Base-by-base conservation (phyloP, 1,284 basidiomycete genomes). In the Cryptococcus sp. region DNA sequence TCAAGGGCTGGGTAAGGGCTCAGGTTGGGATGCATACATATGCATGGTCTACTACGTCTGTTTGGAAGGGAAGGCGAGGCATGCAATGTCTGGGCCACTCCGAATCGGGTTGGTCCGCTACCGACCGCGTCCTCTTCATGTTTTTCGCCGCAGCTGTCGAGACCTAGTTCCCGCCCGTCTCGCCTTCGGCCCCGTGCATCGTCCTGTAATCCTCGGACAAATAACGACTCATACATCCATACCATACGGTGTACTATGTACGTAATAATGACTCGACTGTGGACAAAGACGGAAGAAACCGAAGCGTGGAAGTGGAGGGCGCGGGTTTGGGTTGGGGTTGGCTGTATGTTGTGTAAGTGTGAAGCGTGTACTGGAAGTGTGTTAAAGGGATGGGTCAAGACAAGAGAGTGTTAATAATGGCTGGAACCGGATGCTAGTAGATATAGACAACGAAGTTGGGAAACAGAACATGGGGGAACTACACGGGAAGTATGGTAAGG, bases 161-260 rank as follows among this genome's bases (percentile, higher is more conserved):
- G 36, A 54, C 52, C 28, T 45, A 54, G 43, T 39, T 54, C 6
- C 52, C 52, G 11, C 52, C 52, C 20, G 47, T 45, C 9, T 33
- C 28, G 28, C 9, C 28, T 33, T 33, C 5, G 28, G 28, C 9
- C 28, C 9, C 28, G 28, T 33, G 28, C 4, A 33, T 33, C 28
- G 28, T 9, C 28, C 28, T 4, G 5, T 33, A 33, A 9, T 33
- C 28, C 28, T 33, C 28, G 28, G 28, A 33, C 28, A 33, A 9
- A 33, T 33, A 33, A 33, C 28, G 28, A 33, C 28, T 33, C 28
- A 33, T 33, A 33, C 28, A 33, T 33, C 28, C 28, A 33, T 33
- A 33, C 28, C 28, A 33, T 33, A 33, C 28, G 28, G 28, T 33
- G 28, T 33, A 33, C 28, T 33, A 33, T 33, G 28, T 33, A 33